Percentiles rank a stretch among this genome's conserved stretches.
These are phyloP conservation scores for Suhomyces sp. DNA, from an alignment of 805 yeast species.

Conservation along the genomic window DNA sequence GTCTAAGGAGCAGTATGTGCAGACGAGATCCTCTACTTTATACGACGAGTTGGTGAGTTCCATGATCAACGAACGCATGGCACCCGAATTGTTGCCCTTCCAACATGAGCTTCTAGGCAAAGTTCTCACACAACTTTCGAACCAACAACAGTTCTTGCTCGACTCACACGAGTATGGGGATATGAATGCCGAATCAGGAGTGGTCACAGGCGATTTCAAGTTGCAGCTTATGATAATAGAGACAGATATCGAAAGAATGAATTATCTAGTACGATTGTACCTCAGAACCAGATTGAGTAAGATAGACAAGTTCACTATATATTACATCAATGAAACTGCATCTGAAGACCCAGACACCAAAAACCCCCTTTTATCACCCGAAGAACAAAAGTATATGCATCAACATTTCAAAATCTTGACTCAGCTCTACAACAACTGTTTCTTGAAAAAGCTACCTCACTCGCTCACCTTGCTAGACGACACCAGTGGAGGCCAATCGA, in stretches of 20 bases:
- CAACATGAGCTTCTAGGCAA: slow-evolving; percentile 57
- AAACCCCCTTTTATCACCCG: slow-evolving; percentile 19
- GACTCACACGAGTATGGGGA: slow-evolving; percentile 76
- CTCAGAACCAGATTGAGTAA: slow-evolving; percentile 73
- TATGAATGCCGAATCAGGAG: slow-evolving; percentile 40
- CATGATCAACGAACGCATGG: slow-evolving; percentile 82
- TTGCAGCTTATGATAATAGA: slow-evolving; percentile 81
- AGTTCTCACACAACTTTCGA: slow-evolving; percentile 56
- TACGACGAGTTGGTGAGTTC: slow-evolving; percentile 48
- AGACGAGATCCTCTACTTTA: slow-evolving; percentile 22
- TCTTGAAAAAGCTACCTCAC: slow-evolving; percentile 65
- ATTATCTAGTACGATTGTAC: slow-evolving; percentile 76
- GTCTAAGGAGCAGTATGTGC: slow-evolving; percentile 9
- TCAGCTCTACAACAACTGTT: slow-evolving; percentile 63
- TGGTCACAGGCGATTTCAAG: slow-evolving; percentile 40
- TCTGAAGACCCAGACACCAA: slow-evolving; percentile 9
- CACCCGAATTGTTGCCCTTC: slow-evolving; percentile 84
- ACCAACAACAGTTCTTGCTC: slow-evolving; percentile 69
- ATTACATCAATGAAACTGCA: slow-evolving; percentile 43
- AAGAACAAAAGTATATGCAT: slow-evolving; percentile 66
- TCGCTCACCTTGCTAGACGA: slow-evolving; percentile 75
- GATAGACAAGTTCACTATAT: slow-evolving; percentile 67
- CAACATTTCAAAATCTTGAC: slow-evolving; percentile 61
- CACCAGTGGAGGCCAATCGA: slow-evolving; percentile 52
- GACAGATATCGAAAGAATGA: slow-evolving; percentile 85